A percentile compares a stretch with the other conserved stretches of the same genome.
Evolutionary conservation across 1,139 yeast species (phyloP).

Genomic region (Lodderomyces pseudojiufengensis): DNA sequence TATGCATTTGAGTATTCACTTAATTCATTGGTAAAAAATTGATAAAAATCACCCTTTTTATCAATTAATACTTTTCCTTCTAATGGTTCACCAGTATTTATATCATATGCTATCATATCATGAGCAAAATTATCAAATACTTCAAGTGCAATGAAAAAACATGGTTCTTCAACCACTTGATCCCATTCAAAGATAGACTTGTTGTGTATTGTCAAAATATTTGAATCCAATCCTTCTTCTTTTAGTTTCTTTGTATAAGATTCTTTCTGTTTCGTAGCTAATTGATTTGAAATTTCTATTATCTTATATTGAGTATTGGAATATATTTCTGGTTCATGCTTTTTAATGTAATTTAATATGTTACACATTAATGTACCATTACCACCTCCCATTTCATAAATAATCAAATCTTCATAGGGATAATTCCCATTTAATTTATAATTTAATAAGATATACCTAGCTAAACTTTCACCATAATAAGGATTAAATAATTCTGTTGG

Average conservation of each 20-base stretch:
- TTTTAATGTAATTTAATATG: constrained; percentile 63
- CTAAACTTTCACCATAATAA: constrained; percentile 79
- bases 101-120: constrained; percentile 76
- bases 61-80: constrained; percentile 80
- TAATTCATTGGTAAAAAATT: constrained; percentile 66
- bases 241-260: constrained; percentile 35
- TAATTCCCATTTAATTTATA: constrained; percentile 59
- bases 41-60: constrained; percentile 71
- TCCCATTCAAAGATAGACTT: constrained; percentile 78
- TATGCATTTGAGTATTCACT: constrained; percentile 58
- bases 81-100: constrained; percentile 60
- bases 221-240: constrained; percentile 39
- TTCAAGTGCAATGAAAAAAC: constrained; percentile 77
- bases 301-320: constrained; percentile 64
- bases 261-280: constrained; percentile 59
- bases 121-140: constrained; percentile 86
- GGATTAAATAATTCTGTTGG: constrained; percentile 87
- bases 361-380: constrained; percentile 84
- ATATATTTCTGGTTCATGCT: constrained; percentile 69
- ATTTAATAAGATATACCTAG: constrained; percentile 66
- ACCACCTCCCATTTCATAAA: constrained; percentile 90
- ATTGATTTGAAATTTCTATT: constrained; percentile 69
- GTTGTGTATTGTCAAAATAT: constrained; percentile 62
- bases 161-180: constrained; percentile 58
- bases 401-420: constrained; percentile 62